Percentiles rank a stretch among this genome's conserved stretches.
Evolutionary conservation across 768 basidiomycete genomes (phyloP).

Genomic region (Leccinum obscurum): DNA sequence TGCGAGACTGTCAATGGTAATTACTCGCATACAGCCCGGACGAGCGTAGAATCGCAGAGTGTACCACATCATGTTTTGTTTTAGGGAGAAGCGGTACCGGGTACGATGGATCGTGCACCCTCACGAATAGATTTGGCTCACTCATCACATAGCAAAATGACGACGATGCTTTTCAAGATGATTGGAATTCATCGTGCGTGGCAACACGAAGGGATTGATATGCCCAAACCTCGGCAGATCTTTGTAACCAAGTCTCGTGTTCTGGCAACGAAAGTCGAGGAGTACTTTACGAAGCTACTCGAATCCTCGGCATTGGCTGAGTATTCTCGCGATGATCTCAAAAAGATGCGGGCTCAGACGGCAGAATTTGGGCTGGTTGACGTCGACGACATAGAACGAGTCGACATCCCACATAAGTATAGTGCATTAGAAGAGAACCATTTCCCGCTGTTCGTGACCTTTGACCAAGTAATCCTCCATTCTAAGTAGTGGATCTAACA

Average conservation of each 20-base stretch:
- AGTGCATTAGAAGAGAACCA: constrained; percentile 57
- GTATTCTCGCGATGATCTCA: constrained; percentile 41
- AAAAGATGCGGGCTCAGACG: constrained; percentile 22
- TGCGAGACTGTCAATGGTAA: constrained; percentile 15
- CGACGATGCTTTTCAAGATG: constrained; percentile 78
- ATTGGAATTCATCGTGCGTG: constrained; percentile 62
- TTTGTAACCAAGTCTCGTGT: constrained; percentile 72
- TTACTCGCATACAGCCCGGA: constrained; percentile 32
- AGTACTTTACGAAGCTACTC: constrained; percentile 57
- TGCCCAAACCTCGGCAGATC: constrained; percentile 58
- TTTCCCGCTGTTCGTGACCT: constrained; percentile 72
- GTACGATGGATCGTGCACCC: constrained; percentile 34
- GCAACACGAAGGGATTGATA: constrained; percentile 32
- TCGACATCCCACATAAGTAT: constrained; percentile 44
- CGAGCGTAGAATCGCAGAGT: constrained; percentile 59
- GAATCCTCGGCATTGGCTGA: constrained; percentile 42
- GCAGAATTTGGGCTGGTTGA: constrained; percentile 36
- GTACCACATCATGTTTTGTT: constrained; percentile 61
- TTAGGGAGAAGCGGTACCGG: constrained; percentile 75
- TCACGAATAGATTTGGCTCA: neutral
- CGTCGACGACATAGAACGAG: constrained; percentile 26
- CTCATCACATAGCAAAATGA: constrained; percentile 56
- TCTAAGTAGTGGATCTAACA: neutral
- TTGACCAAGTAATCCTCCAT: constrained; percentile 48
- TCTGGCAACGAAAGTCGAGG: constrained; percentile 68